Evolutionary conservation across 805 yeast genomes (phyloP).

Genomic region (Priceomyces carsonii): DNA sequence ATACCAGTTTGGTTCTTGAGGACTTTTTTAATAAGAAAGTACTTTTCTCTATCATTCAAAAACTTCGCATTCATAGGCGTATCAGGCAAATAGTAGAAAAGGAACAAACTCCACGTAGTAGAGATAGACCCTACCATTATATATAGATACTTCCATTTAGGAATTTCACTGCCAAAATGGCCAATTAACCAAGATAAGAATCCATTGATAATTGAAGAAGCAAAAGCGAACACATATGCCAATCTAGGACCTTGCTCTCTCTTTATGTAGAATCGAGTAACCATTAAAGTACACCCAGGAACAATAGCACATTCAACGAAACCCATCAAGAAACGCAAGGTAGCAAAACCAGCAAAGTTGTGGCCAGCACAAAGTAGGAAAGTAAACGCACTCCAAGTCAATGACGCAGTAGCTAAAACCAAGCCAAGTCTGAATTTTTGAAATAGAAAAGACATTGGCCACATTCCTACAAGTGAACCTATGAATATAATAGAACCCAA

Average conservation of each 20-base stretch:
- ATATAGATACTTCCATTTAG: conserved; percentile 23
- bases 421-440: conserved; percentile 23
- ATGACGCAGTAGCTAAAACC: conserved; percentile 20
- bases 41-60: conserved; percentile 17
- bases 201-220: conserved; percentile 24
- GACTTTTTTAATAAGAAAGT: conserved; percentile 14
- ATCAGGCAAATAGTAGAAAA: conserved; percentile 20
- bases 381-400: conserved; percentile 15
- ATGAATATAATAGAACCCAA: conserved; percentile 16
- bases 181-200: conserved; percentile 20
- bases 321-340: conserved; percentile 22
- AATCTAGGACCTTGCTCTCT: conserved; percentile 18
- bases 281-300: conserved; percentile 17
- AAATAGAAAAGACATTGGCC: conserved; percentile 18
- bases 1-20: conserved; percentile 17
- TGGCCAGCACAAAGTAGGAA: conserved; percentile 14
- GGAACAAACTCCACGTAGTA: conserved; percentile 18
- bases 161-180: conserved; percentile 13
- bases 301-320: conserved; percentile 28
- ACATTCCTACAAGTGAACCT: conserved; percentile 18
- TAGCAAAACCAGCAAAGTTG: conserved; percentile 15
- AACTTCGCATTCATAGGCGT: conserved; percentile 18
- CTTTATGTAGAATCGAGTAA: conserved; percentile 16
- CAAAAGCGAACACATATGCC: conserved; percentile 18
- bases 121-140: conserved; percentile 24